These are phyloP conservation scores for Hippophae rhamnoides DNA, from an alignment of 306 rosid genomes.

Conservation along the genomic window DNA sequence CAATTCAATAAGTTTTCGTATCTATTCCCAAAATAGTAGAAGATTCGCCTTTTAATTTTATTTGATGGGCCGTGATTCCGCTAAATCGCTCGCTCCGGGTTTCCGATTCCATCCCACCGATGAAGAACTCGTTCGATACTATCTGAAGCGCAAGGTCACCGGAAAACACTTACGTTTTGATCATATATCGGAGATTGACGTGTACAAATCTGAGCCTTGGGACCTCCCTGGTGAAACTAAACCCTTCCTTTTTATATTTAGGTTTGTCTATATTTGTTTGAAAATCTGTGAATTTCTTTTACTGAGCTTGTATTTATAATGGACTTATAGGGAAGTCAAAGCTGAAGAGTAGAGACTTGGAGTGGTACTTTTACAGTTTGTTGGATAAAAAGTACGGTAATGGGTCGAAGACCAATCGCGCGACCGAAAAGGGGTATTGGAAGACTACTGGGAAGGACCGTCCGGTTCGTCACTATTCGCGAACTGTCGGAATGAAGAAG, in stretches of 20 bases:
- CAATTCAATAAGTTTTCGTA: not conserved
- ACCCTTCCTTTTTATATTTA: slow-evolving; percentile 1
- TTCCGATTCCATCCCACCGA: slow-evolving; percentile 97
- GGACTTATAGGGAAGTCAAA: slow-evolving; percentile 44
- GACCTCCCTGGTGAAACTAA: slow-evolving; percentile 63
- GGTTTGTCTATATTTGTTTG: not conserved
- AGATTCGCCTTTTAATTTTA: not conserved
- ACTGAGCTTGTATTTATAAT: not conserved
- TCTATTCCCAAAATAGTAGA: not conserved
- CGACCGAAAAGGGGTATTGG: slow-evolving; percentile 86
- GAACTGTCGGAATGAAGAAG: slow-evolving; percentile 75
- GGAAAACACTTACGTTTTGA: slow-evolving; percentile 40
- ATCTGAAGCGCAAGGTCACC: slow-evolving; percentile 58
- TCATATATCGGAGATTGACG: slow-evolving; percentile 52
- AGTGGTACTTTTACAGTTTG: slow-evolving; percentile 83
- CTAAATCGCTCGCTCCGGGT: slow-evolving; percentile 54
- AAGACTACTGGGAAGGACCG: slow-evolving; percentile 96
- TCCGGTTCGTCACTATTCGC: slow-evolving; percentile 18
- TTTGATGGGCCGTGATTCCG: slow-evolving; percentile 31
- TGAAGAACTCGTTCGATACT: slow-evolving; percentile 65
- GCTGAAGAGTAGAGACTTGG: slow-evolving; percentile 70
- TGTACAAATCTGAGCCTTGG: slow-evolving; percentile 89
- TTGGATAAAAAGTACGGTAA: slow-evolving; percentile 81
- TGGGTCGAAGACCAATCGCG: slow-evolving; percentile 74
- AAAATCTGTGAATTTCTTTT: not conserved